Percentiles rank a stretch among this genome's conserved stretches.
Conservation (phyloP, 441 rosid genomes). For the Mallotus japonicus region DNA sequence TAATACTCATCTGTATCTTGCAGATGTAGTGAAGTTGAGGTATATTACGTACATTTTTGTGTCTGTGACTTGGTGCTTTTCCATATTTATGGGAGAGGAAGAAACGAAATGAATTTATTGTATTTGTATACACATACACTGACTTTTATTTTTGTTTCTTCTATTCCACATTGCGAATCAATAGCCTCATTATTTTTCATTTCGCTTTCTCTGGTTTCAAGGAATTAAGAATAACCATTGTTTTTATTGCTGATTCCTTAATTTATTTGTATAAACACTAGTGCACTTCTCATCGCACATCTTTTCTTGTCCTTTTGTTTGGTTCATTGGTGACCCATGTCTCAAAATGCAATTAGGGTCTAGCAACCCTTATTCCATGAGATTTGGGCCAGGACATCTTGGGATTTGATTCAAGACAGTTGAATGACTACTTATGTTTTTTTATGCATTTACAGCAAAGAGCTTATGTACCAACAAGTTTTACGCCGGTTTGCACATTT, state of each 20-base stretch:
- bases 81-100: background rate
- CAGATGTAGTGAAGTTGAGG: conserved; percentile 88
- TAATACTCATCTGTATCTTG: conserved; percentile 83
- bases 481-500: conserved; percentile 83
- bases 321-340: background rate
- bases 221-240: background rate
- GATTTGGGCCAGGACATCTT: background rate
- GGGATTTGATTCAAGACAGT: background rate
- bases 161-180: background rate
- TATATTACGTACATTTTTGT: conserved; percentile 17
- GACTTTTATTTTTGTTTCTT: background rate
- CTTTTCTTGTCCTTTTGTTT: conserved; percentile 6
- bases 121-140: background rate
- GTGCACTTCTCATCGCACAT: background rate
- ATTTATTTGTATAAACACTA: background rate
- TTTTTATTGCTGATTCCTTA: background rate
- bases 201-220: background rate
- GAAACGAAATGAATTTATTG: background rate
- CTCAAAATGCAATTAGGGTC: background rate
- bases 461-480: conserved; percentile 95
- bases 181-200: background rate
- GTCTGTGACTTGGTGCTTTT: background rate
- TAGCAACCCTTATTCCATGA: conserved; percentile 1
- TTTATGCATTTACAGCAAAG: conserved; percentile 62
- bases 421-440: conserved; percentile 12